Percentiles rank a stretch among this genome's conserved stretches.
Conservation (phyloP, 2,329 filamentous ascomycete species). For the Trichoderma oligosporum region DNA sequence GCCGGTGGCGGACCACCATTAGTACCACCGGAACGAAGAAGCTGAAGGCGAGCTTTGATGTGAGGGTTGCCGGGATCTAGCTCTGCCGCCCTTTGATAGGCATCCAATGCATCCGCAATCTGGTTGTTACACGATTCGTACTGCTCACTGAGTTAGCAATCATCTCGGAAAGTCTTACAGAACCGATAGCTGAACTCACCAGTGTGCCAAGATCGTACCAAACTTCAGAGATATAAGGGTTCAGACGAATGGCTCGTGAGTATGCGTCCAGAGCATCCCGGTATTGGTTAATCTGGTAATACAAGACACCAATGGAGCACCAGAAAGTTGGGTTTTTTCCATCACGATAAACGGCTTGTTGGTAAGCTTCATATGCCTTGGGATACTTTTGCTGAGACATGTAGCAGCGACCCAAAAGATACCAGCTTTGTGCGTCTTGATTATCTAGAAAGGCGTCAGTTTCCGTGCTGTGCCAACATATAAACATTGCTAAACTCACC, state of each 20-base stretch:
- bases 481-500: slow-evolving; percentile 52
- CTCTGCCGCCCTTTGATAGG: slow-evolving; percentile 90
- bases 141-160: slow-evolving; percentile 44
- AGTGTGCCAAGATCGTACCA: slow-evolving; percentile 98
- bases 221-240: slow-evolving; percentile 97
- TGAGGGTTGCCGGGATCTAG: slow-evolving; percentile 90
- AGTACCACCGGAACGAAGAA: slow-evolving; percentile 77
- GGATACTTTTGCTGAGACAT: slow-evolving; percentile 99
- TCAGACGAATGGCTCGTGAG: slow-evolving; percentile 90
- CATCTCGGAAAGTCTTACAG: not conserved
- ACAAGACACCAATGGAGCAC: slow-evolving; percentile 98
- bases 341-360: slow-evolving; percentile 97
- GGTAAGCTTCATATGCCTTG: slow-evolving; percentile 97
- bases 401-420: slow-evolving; percentile 93
- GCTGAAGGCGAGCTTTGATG: slow-evolving; percentile 89
- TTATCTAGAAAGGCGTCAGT: slow-evolving; percentile 61
- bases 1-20: slow-evolving; percentile 70
- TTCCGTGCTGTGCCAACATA: not conserved
- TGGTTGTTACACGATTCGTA: slow-evolving; percentile 99
- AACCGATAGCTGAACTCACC: slow-evolving; percentile 52
- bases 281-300: slow-evolving; percentile 99
- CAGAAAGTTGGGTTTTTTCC: slow-evolving; percentile 98
- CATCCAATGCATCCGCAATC: slow-evolving; percentile 91
- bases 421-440: slow-evolving; percentile 96
- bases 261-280: slow-evolving; percentile 96